These are phyloP conservation scores for Penicillium sp. DNA, from an alignment of 2,329 filamentous ascomycete genomes.

Conservation along the genomic window DNA sequence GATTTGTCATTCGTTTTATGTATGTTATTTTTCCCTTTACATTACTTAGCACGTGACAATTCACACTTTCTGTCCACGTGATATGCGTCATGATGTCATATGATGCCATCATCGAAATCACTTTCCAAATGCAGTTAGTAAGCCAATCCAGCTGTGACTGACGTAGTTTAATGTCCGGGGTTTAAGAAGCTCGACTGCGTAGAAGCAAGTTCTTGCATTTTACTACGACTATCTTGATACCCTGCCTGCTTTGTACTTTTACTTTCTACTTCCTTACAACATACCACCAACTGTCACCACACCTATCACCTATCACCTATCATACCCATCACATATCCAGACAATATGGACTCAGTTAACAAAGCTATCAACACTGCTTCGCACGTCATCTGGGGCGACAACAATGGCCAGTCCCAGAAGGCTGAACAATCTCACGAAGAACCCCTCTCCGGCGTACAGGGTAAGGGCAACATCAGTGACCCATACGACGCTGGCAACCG, in stretches of 20 bases:
- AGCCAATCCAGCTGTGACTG: conserved; percentile 1
- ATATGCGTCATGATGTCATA: conserved; percentile 24
- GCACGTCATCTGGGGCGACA: conserved; percentile 48
- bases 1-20: no score
- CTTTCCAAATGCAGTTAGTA: not conserved
- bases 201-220: not conserved
- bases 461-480: conserved; percentile 62
- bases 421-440: conserved; percentile 49
- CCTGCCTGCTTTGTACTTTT: not conserved
- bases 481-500: conserved; percentile 76
- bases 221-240: not conserved
- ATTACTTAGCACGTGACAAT: not conserved
- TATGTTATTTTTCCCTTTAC: no score
- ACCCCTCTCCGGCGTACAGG: conserved; percentile 65
- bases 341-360: conserved; percentile 60
- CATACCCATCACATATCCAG: not conserved
- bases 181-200: not conserved
- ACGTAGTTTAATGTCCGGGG: conserved; percentile 9
- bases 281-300: not conserved
- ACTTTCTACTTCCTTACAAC: not conserved
- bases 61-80: conserved; percentile 9
- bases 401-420: conserved; percentile 23
- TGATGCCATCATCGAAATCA: conserved; percentile 10
- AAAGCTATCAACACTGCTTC: conserved; percentile 47
- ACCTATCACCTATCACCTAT: not conserved